Base-by-base conservation (phyloP, 2,329 filamentous ascomycete species). In the Tolypocladium paradoxum region DNA sequence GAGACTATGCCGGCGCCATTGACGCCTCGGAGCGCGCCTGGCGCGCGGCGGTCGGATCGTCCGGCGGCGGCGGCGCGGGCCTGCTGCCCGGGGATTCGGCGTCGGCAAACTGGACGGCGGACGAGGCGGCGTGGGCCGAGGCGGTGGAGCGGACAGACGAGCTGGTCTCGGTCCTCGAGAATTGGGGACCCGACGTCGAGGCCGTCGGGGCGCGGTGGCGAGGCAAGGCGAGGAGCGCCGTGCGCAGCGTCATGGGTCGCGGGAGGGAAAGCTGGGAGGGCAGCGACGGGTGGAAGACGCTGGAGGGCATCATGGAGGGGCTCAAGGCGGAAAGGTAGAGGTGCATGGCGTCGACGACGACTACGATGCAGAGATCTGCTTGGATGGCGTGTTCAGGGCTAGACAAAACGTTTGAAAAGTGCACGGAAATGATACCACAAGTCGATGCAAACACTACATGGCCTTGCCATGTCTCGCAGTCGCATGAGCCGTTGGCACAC, bases 11-110 rank as follows among this genome's bases (percentile, higher is more conserved):
- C 0, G 84, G 83, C 2, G 88, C 91, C 5, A 76, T 97, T 1
- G 87, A 90, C 6, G 89, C 88, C 1, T 82, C 91, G 33, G 93
- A 97, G 70, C 91, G 92, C 65, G 89, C 86, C 0, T 99, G 92
- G 91, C 81, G 93, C 2, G 83, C 87, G 0, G 81, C 85, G 0
- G 73, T 79, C 0, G 74, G 76, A 50, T 70, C 80, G 60, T 74
- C 81, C 31, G 64, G 73, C 54, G 54, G 72, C 60, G 65, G 73
- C 54, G 59, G 73, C 60, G 64, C 73, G 54, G 61, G 73, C 58
- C 62, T 78, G 65, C 77, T 63, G 65, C 74, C 57, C 52, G 73
- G 68, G 56, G 62, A 62, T 38, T 52, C 58, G 8, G 49, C 54
- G 4, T 46, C 51, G 38, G 33, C 54, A n/a, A 65, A 71, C 58